Percentiles rank a stretch among this genome's conserved stretches.
Conservation (phyloP, 495 filamentous ascomycete genomes). For the Friedmanniomyces simplex region DNA sequence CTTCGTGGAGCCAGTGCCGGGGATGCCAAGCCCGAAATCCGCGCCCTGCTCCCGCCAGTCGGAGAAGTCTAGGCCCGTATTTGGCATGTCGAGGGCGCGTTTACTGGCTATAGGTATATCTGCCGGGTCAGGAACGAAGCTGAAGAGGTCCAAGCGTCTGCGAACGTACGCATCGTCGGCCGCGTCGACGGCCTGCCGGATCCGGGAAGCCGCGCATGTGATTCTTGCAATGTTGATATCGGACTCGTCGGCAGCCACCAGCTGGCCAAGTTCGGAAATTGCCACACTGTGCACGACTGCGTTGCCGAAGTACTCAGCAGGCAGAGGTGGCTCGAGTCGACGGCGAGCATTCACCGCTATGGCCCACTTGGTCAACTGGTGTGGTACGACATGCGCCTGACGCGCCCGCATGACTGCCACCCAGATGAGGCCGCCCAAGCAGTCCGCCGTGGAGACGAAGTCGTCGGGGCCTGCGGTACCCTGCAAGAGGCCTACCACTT, state of each 20-base stretch:
- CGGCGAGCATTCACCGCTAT: conserved; percentile 2
- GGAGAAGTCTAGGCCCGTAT: conserved; percentile 2
- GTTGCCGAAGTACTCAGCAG: conserved; percentile 5
- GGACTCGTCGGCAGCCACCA: neutral
- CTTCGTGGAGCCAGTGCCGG: neutral
- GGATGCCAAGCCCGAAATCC: conserved; percentile 3
- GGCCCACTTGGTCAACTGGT: neutral
- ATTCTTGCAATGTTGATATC: neutral
- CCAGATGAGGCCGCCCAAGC: conserved; percentile 3
- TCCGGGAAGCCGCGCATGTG: neutral
- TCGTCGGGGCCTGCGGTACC: neutral
- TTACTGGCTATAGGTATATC: neutral
- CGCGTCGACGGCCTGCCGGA: neutral
- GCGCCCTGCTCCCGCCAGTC: conserved; percentile 4
- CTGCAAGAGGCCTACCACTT: neutral
- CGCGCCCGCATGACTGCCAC: conserved; percentile 2
- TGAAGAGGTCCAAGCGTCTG: neutral
- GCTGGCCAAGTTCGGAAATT: neutral
- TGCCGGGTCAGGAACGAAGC: neutral
- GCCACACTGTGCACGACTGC: conserved; percentile 1
- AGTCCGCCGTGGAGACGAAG: neutral
- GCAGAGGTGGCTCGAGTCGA: neutral
- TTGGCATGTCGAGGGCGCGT: neutral
- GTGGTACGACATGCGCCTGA: neutral
- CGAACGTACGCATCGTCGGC: neutral